Evolutionary conservation across 805 yeast species (phyloP), one percentile per base, ranked within the genome.

Genomic region (Ogataea parapolymorpha): DNA sequence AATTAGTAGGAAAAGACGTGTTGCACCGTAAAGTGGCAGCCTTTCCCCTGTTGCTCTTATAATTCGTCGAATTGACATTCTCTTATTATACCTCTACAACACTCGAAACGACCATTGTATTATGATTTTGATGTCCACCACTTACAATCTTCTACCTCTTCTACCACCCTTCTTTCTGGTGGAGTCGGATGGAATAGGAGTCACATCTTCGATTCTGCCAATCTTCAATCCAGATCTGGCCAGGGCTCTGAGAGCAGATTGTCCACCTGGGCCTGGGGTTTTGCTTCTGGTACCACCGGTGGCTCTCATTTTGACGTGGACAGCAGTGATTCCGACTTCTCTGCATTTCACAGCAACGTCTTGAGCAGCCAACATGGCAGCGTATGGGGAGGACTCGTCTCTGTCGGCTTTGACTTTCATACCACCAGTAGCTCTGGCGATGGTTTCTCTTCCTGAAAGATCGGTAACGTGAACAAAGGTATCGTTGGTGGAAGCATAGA

Each of bases 111-210:
- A 38, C 41, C 37, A 38, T 38, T 38, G 41, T 32, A 38, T 22
- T 18, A 30, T 38, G 36, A 32, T 32, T 28, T 39, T 33, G 37
- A 33, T 33, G 29, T 16, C 41, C 27, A 17, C 32, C 42, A 27
- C 25, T 62, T 58, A 63, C 51, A 90, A 85, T 86, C 99, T 89
- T 85, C 99, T 91, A 91, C 99, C 99, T 84, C 99, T 90, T 82
- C 99, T 93, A 87, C 99, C 99, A 88, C 99, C 99, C 95, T 93
- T 95, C 88, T 91, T 87, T 85, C 99, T 93, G 75, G 99, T 95
- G 67, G 98, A 90, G 77, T 93, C 99, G 62, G 99, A 93, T 75
- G 99, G 99, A 66, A 93, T 90, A 75, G 99, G 99, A 63, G 99
- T 93, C 62, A 93, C 99, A 75, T 93, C 99, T 82, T 95, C 99